These are phyloP conservation scores for Phaeodactylum tricornutum DNA, from an alignment of 108 stramenopile genomes.

Conservation along the genomic window DNA sequence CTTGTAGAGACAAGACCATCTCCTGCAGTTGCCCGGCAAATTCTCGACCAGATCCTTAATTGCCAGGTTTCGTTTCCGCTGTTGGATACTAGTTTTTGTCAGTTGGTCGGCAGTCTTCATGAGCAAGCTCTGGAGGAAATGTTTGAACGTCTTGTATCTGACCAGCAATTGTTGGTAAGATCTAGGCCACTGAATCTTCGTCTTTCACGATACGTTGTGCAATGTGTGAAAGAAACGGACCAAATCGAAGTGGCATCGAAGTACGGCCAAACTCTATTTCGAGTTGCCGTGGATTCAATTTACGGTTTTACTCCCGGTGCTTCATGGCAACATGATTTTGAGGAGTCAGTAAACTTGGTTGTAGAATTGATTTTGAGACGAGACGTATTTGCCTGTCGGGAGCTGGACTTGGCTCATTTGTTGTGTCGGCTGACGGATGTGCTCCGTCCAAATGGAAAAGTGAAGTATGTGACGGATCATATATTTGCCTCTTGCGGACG, in stretches of 20 bases:
- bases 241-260: slow-evolving; percentile 2
- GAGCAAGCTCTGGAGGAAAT: slow-evolving; percentile 4
- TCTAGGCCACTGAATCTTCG: background rate
- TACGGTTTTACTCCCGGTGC: background rate
- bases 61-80: background rate
- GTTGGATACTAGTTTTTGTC: slow-evolving; percentile 3
- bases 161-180: background rate
- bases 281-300: slow-evolving; percentile 5
- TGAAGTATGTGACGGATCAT: slow-evolving; percentile 10
- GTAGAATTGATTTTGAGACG: background rate
- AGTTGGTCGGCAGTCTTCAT: slow-evolving; percentile 7
- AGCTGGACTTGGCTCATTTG: slow-evolving; percentile 2
- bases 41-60: slow-evolving; percentile 1
- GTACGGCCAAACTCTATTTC: slow-evolving; percentile 2
- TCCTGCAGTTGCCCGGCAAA: background rate
- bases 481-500: slow-evolving; percentile 34
- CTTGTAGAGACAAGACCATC: slow-evolving; percentile 5
- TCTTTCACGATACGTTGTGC: background rate
- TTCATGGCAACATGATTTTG: background rate
- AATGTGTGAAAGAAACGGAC: background rate
- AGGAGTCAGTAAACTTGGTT: background rate
- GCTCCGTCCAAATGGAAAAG: slow-evolving; percentile 1
- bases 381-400: background rate
- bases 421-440: background rate
- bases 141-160: slow-evolving; percentile 4